phyloP scores from a whole-genome alignment of 78 protist species.

The Planoprotostelium fungivorum region DNA sequence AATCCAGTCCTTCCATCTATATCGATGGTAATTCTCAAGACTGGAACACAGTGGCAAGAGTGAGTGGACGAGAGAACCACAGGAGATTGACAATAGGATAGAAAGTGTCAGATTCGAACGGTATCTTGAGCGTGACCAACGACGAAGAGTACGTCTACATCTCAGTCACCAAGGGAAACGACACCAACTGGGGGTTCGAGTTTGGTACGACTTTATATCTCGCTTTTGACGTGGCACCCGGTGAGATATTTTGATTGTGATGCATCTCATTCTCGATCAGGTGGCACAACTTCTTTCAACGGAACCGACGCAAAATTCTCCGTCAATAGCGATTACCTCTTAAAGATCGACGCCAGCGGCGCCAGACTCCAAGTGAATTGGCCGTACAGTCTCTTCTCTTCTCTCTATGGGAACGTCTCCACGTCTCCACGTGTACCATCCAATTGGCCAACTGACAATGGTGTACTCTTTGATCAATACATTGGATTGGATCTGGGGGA shows the following conservation, averaged over 20 bases:
- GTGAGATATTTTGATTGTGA: not conserved
- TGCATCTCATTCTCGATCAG: no score
- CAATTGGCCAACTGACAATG: no score
- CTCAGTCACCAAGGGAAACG: not conserved
- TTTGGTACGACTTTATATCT: not conserved
- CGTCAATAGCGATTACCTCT: not conserved
- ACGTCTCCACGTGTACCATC: not conserved
- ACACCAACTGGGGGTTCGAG: not conserved
- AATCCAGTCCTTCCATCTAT: not conserved
- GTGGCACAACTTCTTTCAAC: no score
- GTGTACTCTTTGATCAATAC: not conserved
- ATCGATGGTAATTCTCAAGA: not conserved
- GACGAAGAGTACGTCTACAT: not conserved
- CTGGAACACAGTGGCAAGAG: no score
- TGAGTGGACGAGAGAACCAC: no score
- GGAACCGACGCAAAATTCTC: not conserved
- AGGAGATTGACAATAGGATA: no score
- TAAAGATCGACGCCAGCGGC: not conserved
- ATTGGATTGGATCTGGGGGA: not conserved
- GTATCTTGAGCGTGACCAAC: not conserved
- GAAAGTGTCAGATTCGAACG: not conserved
- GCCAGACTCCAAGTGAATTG: not conserved
- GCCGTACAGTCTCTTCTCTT: not conserved
- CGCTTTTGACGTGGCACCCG: not conserved
- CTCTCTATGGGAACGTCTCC: not conserved